These are phyloP conservation scores for Microsporum canis DNA, from an alignment of 2,329 filamentous ascomycete genomes.

Conservation along the genomic window DNA sequence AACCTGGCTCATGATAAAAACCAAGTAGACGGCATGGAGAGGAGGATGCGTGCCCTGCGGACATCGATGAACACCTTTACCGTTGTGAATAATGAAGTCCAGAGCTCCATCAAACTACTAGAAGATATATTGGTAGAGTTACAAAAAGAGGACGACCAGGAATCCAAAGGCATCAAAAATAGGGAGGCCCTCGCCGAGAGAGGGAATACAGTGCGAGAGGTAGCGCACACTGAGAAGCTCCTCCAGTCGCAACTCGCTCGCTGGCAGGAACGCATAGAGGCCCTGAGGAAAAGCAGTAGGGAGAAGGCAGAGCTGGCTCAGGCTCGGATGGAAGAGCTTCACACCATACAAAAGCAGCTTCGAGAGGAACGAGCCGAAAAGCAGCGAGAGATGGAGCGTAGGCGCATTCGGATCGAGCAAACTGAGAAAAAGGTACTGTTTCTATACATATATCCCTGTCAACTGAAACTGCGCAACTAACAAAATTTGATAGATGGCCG, in stretches of 20 bases:
- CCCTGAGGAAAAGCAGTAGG: conserved; percentile 66
- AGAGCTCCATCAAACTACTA: conserved; percentile 75
- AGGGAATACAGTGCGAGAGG: conserved; percentile 79
- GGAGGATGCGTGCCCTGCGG: conserved; percentile 76
- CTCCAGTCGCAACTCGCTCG: conserved; percentile 73
- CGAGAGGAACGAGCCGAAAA: conserved; percentile 79
- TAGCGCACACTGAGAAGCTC: conserved; percentile 76
- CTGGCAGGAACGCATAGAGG: conserved; percentile 77
- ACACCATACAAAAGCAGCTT: conserved; percentile 65
- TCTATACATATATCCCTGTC: conserved; percentile 3
- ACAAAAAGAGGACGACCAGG: conserved; percentile 82
- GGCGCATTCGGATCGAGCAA: conserved; percentile 89
- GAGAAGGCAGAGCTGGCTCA: conserved; percentile 73
- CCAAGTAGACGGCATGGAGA: conserved; percentile 78
- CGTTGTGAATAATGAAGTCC: conserved; percentile 73
- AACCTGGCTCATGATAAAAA: conserved; percentile 66
- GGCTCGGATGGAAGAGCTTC: conserved; percentile 80
- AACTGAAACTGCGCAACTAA: conserved; percentile 3
- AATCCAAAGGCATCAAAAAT: conserved; percentile 66
- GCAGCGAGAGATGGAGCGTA: conserved; percentile 80
- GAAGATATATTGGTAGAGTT: conserved; percentile 80
- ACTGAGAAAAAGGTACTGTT: conserved; percentile 85
- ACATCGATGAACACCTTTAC: conserved; percentile 84
- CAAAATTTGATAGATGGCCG: conserved; percentile 63
- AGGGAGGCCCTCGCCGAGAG: conserved; percentile 78